Evolutionary conservation across 371 early-diverging fungal species (phyloP).

Genomic region (Lichtheimia ornata): DNA sequence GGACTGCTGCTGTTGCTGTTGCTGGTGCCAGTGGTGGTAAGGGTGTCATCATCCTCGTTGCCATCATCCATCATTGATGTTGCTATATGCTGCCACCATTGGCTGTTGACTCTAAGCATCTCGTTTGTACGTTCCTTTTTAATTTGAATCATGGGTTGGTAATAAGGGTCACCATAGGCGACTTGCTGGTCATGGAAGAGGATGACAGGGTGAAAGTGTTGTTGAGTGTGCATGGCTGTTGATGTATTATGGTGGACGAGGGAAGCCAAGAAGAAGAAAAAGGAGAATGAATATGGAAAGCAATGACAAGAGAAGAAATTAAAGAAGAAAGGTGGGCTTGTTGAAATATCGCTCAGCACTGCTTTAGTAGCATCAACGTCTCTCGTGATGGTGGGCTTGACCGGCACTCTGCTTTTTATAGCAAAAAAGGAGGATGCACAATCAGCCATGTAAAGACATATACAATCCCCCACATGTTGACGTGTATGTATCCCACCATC

Average conservation of each 20-base stretch:
- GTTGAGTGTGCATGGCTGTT: neutral
- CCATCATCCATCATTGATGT: constrained; percentile 13
- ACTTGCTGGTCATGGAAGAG: constrained; percentile 18
- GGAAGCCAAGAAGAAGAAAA: neutral
- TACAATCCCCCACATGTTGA: too few relatives aligned
- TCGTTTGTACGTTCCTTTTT: constrained; percentile 19
- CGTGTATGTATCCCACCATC: too few relatives aligned
- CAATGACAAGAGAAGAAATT: neutral
- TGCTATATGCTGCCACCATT: constrained; percentile 22
- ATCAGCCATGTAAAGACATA: too few relatives aligned
- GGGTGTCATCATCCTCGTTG: neutral
- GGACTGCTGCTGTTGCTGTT: neutral
- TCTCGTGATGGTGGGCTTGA: too few relatives aligned
- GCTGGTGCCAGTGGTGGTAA: neutral
- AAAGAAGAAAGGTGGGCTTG: neutral
- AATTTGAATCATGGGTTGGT: constrained; percentile 20
- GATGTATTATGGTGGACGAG: too few relatives aligned
- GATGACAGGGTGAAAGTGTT: constrained; percentile 22
- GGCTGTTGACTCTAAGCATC: constrained; percentile 23
- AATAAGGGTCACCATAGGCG: constrained; percentile 21
- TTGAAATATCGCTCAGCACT: neutral
- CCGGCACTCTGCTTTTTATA: constrained; percentile 2
- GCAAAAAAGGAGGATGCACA: neutral
- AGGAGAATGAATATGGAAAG: neutral
- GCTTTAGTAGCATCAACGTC: too few relatives aligned